phyloP scores from a whole-genome alignment of 257 asterid genomes.

The Asclepias syriaca region DNA sequence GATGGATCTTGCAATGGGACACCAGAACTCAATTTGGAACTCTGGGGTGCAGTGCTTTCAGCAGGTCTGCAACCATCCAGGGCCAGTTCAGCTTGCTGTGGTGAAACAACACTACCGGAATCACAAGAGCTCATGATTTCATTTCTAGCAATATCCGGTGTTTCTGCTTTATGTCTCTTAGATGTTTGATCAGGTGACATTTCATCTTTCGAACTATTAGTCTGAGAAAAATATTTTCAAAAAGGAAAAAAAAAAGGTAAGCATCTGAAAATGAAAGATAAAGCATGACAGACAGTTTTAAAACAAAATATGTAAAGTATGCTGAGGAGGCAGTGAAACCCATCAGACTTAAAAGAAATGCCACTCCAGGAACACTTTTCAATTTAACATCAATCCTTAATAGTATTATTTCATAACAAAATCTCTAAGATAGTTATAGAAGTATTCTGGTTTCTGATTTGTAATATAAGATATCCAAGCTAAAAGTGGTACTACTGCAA shows the following conservation, averaged over 20 bases:
- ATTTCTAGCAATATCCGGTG: conserved; percentile 35
- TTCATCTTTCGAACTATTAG: conserved; percentile 53
- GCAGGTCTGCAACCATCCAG: conserved; percentile 30
- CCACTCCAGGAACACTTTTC: background rate
- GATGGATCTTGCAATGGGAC: conserved; percentile 33
- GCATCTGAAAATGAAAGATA: background rate
- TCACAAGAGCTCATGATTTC: conserved; percentile 34
- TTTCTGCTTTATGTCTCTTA: conserved; percentile 42
- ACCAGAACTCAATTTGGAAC: conserved; percentile 34
- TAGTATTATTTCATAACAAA: background rate
- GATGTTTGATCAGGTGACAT: conserved; percentile 36
- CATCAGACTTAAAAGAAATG: background rate
- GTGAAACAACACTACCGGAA: conserved; percentile 25
- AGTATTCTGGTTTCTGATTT: background rate
- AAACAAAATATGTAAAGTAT: background rate
- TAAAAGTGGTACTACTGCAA: background rate
- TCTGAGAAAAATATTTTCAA: conserved; percentile 38
- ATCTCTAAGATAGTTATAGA: background rate
- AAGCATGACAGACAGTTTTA: background rate
- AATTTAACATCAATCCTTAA: background rate
- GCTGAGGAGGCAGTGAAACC: background rate
- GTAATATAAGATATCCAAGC: background rate
- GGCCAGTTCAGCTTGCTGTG: conserved; percentile 30
- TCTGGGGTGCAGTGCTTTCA: conserved; percentile 28
- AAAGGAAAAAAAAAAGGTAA: background rate